A percentile compares a stretch with the other conserved stretches of the same genome.
These are phyloP conservation scores for Pluteus cervinus DNA, from an alignment of 768 basidiomycete species.

Conservation along the genomic window DNA sequence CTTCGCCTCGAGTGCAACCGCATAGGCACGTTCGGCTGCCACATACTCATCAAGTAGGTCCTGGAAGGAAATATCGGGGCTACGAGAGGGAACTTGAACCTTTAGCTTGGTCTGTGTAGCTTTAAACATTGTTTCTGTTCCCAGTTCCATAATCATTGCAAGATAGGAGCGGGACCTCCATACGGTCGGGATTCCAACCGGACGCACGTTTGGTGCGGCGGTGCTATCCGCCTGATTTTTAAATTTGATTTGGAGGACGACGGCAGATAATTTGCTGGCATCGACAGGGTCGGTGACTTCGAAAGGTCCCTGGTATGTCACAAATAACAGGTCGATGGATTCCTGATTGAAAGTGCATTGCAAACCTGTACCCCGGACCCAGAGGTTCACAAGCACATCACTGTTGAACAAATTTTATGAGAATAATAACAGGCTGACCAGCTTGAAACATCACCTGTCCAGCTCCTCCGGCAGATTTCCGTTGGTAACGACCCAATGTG, in stretches of 20 bases:
- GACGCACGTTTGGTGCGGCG: slow-evolving; percentile 4
- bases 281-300: slow-evolving; percentile 9
- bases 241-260: slow-evolving; percentile 6
- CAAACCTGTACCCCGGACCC: slow-evolving; percentile 11
- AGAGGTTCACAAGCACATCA: slow-evolving; percentile 12
- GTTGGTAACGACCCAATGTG: slow-evolving; percentile 14
- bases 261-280: slow-evolving; percentile 8
- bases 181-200: slow-evolving; percentile 3
- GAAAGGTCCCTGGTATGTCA: slow-evolving; percentile 7
- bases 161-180: slow-evolving; percentile 3
- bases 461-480: slow-evolving; percentile 10
- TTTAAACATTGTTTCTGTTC: slow-evolving; percentile 1
- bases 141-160: slow-evolving; percentile 8
- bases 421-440: not conserved
- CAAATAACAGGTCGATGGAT: slow-evolving; percentile 10
- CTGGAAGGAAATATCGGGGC: too few species aligned
- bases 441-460: slow-evolving; percentile 5
- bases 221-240: slow-evolving; percentile 2
- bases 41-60: too few species aligned
- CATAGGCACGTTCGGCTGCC: too few species aligned
- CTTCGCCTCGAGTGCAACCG: too few species aligned
- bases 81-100: too few species aligned
- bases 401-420: slow-evolving; percentile 4
- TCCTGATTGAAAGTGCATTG: slow-evolving; percentile 13
- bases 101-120: too few species aligned